Base-by-base conservation (phyloP, 2,329 filamentous ascomycete species). In the Verticillium dahliae region DNA sequence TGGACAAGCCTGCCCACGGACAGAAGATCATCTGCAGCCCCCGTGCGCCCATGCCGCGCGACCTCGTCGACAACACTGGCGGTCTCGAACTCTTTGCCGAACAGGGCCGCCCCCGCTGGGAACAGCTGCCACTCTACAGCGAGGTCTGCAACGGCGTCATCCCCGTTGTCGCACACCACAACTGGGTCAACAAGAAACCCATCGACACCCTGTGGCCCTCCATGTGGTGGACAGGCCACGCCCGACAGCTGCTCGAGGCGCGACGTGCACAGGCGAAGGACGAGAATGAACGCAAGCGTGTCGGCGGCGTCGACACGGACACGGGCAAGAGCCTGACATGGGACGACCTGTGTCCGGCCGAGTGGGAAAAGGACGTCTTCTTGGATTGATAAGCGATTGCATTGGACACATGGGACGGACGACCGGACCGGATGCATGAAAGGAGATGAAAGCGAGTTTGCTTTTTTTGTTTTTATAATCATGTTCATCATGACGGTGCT, bases 91-190 rank as follows among this genome's bases (percentile, higher is more conserved):
- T 64, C 11, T 56, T 62, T 10, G 55, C 61, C 2, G 60, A 63
- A 14, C 27, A 56, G 13, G 57, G 52, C 13, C 62, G 62, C 2
- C 61, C 63, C 37, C 58, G 64, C 22, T 72, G 70, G 71, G 65
- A 67, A 15, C 58, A 62, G 56, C 59, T 71, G 50, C 65, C 68
- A 15, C 62, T 72, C 9, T 71, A 69, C 62, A 69, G 66, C 22
- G 69, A 72, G 45, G 63, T 72, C 1, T 72, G 69, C 59, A 61
- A 68, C 13, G 69, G 67, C 37, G 62, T 66, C 6, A 67, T 70
- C 10, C 71, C 70, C 18, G 68, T 68, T 60, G 69, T 72, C 61
- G 67, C 72, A 2, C 70, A 71, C 27, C 71, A 72, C 63, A 71
- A 69, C 63, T 66, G 65, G 37, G 55, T 65, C 31, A 61, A 68